These are phyloP conservation scores for Boletus rubroflammeus DNA, from an alignment of 768 basidiomycete species.

Conservation along the genomic window DNA sequence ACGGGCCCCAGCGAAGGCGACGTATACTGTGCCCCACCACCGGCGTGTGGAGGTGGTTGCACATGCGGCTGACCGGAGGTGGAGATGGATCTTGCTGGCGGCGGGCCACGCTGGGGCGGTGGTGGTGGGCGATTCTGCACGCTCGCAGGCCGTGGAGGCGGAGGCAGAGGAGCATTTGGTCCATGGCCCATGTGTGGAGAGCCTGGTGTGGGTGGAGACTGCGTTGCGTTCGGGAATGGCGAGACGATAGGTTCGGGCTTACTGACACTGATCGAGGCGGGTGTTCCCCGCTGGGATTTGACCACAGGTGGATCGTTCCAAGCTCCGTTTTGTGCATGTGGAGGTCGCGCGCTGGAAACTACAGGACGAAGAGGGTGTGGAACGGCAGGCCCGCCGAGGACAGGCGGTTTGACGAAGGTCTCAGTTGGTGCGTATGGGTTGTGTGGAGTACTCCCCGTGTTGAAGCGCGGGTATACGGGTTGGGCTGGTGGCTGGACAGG, in stretches of 20 bases:
- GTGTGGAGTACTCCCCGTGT: background rate
- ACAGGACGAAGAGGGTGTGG: conserved; percentile 43
- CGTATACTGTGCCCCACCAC: conserved; percentile 26
- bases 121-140: conserved; percentile 43
- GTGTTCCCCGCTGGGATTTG: conserved; percentile 45
- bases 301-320: conserved; percentile 86
- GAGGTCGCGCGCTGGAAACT: conserved; percentile 49
- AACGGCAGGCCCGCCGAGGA: conserved; percentile 35
- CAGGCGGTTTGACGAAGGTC: conserved; percentile 40
- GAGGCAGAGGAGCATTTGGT: conserved; percentile 31
- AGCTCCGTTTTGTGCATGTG: conserved; percentile 67
- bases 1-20: conserved; percentile 30
- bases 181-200: conserved; percentile 45
- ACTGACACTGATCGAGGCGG: conserved; percentile 42
- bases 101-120: conserved; percentile 38
- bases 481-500: conserved; percentile 27
- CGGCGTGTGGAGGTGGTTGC: conserved; percentile 36
- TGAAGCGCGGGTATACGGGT: conserved; percentile 7
- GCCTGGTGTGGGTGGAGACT: conserved; percentile 43
- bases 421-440: conserved; percentile 15
- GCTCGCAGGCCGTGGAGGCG: conserved; percentile 54
- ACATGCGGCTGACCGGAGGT: conserved; percentile 36
- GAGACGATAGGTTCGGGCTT: conserved; percentile 77
- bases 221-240: conserved; percentile 78
- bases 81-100: conserved; percentile 28